These are phyloP conservation scores for Apiotrichum domesticum DNA, from an alignment of 1,284 basidiomycete species.

Conservation along the genomic window DNA sequence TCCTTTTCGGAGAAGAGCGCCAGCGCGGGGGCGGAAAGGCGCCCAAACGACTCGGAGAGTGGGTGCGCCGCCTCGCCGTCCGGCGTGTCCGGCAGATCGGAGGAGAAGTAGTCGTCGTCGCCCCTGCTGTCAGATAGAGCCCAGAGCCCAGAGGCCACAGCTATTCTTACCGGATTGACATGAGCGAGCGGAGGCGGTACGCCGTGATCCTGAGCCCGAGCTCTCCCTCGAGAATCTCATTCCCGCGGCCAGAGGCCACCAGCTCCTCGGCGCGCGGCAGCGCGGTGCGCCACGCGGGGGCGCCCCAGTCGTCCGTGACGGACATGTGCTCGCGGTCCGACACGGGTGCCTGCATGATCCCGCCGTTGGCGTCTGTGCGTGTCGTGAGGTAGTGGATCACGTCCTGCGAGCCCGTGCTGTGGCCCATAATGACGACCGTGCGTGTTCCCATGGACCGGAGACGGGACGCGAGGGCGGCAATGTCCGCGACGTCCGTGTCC, in stretches of 20 bases:
- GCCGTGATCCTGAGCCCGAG: slow-evolving; percentile 30
- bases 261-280: slow-evolving; percentile 25
- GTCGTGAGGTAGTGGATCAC: slow-evolving; percentile 40
- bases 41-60: slow-evolving; percentile 39
- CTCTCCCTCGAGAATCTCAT: slow-evolving; percentile 25
- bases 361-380: slow-evolving; percentile 27
- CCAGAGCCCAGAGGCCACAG: neutral
- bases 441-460: slow-evolving; percentile 12
- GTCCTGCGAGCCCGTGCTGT: slow-evolving; percentile 47
- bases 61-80: slow-evolving; percentile 31
- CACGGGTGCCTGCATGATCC: slow-evolving; percentile 47
- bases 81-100: slow-evolving; percentile 31
- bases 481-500: slow-evolving; percentile 35
- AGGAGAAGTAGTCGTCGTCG: slow-evolving; percentile 48
- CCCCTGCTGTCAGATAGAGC: slow-evolving; percentile 28
- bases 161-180: slow-evolving; percentile 11
- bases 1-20: slow-evolving; percentile 40
- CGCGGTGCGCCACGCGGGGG: slow-evolving; percentile 14
- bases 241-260: slow-evolving; percentile 28
- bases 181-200: slow-evolving; percentile 35
- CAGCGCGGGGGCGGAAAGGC: slow-evolving; percentile 32
- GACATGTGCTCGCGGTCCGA: slow-evolving; percentile 41
- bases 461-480: slow-evolving; percentile 35
- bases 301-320: slow-evolving; percentile 4
- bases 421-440: slow-evolving; percentile 42